phyloP scores from a whole-genome alignment of 2,329 filamentous ascomycete genomes.

The Xylaria multiplex region DNA sequence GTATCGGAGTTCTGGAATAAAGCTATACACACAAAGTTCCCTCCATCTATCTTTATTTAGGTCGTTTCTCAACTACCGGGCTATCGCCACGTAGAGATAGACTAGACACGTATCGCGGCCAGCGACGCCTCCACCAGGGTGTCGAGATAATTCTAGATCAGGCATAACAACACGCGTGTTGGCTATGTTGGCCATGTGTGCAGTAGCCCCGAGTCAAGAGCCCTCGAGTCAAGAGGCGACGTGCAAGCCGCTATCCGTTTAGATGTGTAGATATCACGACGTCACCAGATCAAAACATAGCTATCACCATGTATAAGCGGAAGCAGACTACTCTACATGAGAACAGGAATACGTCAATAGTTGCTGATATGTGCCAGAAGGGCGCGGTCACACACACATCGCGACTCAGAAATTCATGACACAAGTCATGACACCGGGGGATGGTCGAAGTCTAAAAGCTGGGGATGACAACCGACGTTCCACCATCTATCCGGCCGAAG shows the following conservation, averaged over 20 bases:
- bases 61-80: background rate
- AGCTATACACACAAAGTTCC: background rate
- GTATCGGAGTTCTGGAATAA: background rate
- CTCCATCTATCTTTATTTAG: background rate
- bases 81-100: background rate
- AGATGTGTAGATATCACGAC: conserved; percentile 16
- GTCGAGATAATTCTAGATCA: background rate
- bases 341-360: background rate
- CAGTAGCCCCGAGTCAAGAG: conserved; percentile 14
- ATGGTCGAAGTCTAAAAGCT: conserved; percentile 11
- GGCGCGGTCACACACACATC: background rate
- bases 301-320: background rate
- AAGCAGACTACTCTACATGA: background rate
- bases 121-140: background rate
- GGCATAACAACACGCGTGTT: background rate
- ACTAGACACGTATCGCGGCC: background rate
- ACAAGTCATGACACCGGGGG: conserved; percentile 16
- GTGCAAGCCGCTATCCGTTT: background rate
- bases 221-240: conserved; percentile 12
- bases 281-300: background rate
- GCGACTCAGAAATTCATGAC: conserved; percentile 6
- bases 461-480: conserved; percentile 1
- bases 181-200: background rate
- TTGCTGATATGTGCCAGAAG: background rate
- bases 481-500: background rate